phyloP scores from a whole-genome alignment of 352 stramenopile species.

The Pythium dissotocum region DNA sequence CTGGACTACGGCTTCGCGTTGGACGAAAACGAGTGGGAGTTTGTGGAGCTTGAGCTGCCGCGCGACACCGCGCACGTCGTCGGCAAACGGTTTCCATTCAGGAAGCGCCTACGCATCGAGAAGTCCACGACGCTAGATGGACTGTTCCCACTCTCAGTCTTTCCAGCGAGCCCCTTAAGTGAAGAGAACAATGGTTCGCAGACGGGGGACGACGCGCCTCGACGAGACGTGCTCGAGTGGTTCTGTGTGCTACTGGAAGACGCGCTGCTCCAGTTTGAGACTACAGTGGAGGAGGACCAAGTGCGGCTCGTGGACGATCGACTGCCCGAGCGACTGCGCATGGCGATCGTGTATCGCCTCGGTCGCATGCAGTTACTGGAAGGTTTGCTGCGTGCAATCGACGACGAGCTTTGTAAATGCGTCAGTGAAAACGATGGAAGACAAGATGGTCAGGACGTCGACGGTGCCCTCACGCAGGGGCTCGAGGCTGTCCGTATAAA shows the following conservation, averaged over 20 bases:
- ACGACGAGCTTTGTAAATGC: constrained; percentile 30
- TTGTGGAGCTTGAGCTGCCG: constrained; percentile 59
- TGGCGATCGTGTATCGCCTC: constrained; percentile 51
- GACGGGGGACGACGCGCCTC: not conserved
- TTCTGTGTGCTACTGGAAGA: constrained; percentile 15
- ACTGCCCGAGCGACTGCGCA: constrained; percentile 30
- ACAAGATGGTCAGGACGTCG: not conserved
- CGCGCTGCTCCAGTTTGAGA: constrained; percentile 26
- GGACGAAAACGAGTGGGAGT: constrained; percentile 88
- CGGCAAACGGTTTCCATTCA: constrained; percentile 45
- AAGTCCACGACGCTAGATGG: constrained; percentile 46
- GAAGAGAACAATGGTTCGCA: not conserved
- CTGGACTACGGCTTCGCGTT: constrained; percentile 94
- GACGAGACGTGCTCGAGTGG: constrained; percentile 25
- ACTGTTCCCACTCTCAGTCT: constrained; percentile 39
- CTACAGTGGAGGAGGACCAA: constrained; percentile 31
- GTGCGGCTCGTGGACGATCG: constrained; percentile 22
- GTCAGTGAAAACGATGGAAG: not conserved
- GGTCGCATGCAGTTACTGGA: constrained; percentile 46
- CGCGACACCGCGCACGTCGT: constrained; percentile 33
- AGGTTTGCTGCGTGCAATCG: constrained; percentile 38
- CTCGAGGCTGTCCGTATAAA: not conserved
- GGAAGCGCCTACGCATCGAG: constrained; percentile 53
- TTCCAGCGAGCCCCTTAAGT: not conserved
- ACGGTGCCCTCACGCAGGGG: not conserved